Evolutionary conservation across 208 protist genomes (phyloP), one percentile per base, ranked within the genome.

Genomic region (Phytomonas sp.): DNA sequence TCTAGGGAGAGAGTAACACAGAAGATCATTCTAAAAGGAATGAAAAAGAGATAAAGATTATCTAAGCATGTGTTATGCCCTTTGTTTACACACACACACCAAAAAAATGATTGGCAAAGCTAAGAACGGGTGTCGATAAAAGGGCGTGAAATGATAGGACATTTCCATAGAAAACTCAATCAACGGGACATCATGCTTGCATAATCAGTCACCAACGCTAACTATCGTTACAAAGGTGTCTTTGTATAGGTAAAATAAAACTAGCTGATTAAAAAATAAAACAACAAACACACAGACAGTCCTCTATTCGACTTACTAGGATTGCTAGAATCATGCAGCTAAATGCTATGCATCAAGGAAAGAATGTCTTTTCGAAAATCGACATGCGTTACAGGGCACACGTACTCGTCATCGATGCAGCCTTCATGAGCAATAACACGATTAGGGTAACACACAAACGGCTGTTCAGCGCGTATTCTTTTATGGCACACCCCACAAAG

Each of bases 391-490:
- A 65, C 69, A 0, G 82, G 72, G 37, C 77, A 94, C 5, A 91
- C 66, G 67, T 82, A 71, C 23, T 84, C 76, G 31, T 91, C 79
- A 0, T 52, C 66, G 49, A 82, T 71, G 66, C 89, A 94, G 11
- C 72, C 79, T 29, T 89, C 78, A 72, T 94, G 89, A 31, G 83
- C 79, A 42, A 94, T 29, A 14, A 86, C 74, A 40, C 79, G 74
- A 67, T 89, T 86, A 3, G 89, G 89, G 69, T 83, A 94, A 3
- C 79, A 73, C 19, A 78, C 68, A 76, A 94, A 75, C 29, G 83
- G 74, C n/a, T 71, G 81, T 14, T 87, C 84, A 0, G 85, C 79
- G 2, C 82, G 79, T 2, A 94, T 29, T 60, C 73, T 69, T 30
- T 86, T 88, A 29, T 72, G 66, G 61, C 89, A 94, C 6, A 87